Conservation (phyloP, 306 rosid genomes). For the Glycyrrhiza uralensis region DNA sequence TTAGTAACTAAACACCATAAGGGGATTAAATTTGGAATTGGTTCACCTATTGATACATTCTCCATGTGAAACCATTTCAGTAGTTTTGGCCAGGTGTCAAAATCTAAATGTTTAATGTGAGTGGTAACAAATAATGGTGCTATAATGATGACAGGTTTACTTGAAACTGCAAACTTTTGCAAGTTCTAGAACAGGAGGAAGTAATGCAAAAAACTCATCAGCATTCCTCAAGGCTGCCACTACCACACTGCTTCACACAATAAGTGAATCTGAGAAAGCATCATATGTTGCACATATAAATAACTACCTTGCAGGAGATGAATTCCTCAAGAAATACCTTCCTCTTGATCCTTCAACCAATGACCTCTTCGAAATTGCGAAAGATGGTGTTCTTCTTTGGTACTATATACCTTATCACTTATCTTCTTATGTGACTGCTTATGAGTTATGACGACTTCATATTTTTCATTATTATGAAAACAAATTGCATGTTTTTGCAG, state of each 20-base stretch:
- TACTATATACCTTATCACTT: conserved; percentile 8
- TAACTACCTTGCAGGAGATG: conserved; percentile 69
- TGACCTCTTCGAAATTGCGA: conserved; percentile 77
- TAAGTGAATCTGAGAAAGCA: conserved; percentile 93
- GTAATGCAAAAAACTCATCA: conserved; percentile 69
- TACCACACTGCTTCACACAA: conserved; percentile 91
- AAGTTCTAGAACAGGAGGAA: conserved; percentile 71
- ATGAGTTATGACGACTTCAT: background rate
- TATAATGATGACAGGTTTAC: conserved; percentile 38
- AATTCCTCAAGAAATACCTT: conserved; percentile 65
- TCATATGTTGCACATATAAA: conserved; percentile 86
- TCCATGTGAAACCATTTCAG: background rate
- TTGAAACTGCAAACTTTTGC: conserved; percentile 71
- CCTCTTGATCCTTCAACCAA: conserved; percentile 87
- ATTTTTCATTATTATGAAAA: background rate
- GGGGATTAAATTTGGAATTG: background rate
- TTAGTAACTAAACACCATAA: background rate
- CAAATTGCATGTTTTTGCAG: conserved; percentile 42
- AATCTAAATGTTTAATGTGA: background rate
- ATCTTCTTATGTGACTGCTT: background rate
- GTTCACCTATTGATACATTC: background rate
- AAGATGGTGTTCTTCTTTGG: conserved; percentile 95
- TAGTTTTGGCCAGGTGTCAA: background rate
- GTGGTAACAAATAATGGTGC: background rate
- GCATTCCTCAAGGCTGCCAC: conserved; percentile 93